Conservation (phyloP, 2,329 filamentous ascomycete species). For the Fusarium subtropicale region DNA sequence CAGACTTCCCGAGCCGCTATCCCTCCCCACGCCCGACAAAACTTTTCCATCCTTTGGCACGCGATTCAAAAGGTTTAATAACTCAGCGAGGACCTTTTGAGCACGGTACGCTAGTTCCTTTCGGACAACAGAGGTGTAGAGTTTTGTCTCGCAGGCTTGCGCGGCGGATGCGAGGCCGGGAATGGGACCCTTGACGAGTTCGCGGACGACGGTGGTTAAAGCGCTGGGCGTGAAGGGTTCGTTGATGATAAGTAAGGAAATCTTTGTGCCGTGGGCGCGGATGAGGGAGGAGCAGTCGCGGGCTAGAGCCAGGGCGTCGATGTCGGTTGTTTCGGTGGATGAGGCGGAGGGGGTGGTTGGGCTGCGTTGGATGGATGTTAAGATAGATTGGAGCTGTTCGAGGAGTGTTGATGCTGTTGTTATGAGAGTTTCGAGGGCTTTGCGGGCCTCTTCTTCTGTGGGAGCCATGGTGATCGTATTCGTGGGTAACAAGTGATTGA, state of each 20-base stretch:
- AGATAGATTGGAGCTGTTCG: conserved; percentile 56
- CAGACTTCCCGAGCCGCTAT: conserved; percentile 64
- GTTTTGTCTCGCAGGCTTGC: conserved; percentile 70
- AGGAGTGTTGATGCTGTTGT: conserved; percentile 55
- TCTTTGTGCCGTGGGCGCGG: conserved; percentile 85
- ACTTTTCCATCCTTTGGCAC: conserved; percentile 70
- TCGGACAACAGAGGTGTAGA: conserved; percentile 73
- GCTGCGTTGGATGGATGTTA: conserved; percentile 55
- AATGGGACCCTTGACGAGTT: conserved; percentile 78
- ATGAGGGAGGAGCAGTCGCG: conserved; percentile 78
- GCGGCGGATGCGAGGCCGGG: conserved; percentile 79
- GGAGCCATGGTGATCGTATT: conserved; percentile 39
- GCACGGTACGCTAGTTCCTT: conserved; percentile 71
- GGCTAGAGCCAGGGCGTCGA: conserved; percentile 75
- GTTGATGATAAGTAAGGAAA: conserved; percentile 87
- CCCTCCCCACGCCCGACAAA: conserved; percentile 49
- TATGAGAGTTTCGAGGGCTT: conserved; percentile 55
- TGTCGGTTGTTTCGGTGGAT: conserved; percentile 35
- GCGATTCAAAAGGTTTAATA: conserved; percentile 68
- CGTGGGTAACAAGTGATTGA: not conserved
- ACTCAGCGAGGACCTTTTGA: conserved; percentile 70
- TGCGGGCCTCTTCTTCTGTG: conserved; percentile 47
- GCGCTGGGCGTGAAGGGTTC: conserved; percentile 87
- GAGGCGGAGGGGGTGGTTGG: conserved; percentile 31
- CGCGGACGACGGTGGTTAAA: conserved; percentile 74